Percentiles rank a stretch among this genome's conserved stretches.
Evolutionary conservation across 768 basidiomycete species (phyloP).

Genomic region (Porpolomopsis calyptriformis): DNA sequence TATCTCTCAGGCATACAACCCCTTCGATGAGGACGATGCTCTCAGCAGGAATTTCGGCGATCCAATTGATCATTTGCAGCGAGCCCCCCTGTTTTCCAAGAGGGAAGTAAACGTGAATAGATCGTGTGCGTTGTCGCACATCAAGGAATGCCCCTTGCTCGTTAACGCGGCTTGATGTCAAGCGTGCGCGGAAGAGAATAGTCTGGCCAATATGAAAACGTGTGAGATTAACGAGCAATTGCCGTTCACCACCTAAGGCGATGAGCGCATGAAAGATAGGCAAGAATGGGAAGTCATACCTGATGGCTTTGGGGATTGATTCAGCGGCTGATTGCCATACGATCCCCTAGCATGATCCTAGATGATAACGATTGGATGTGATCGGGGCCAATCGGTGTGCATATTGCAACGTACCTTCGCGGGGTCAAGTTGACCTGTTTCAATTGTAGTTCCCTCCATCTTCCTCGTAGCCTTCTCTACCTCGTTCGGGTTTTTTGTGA

Average conservation of each 20-base stretch:
- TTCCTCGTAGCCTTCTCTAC: conserved; percentile 85
- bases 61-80: conserved; percentile 97
- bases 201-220: conserved; percentile 53
- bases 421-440: conserved; percentile 60
- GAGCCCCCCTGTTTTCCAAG: conserved; percentile 69
- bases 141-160: conserved; percentile 91
- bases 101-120: conserved; percentile 77
- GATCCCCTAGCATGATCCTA: conserved; percentile 70
- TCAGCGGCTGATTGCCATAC: conserved; percentile 82
- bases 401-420: conserved; percentile 39
- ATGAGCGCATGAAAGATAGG: neutral
- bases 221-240: conserved; percentile 48
- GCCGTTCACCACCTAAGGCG: neutral
- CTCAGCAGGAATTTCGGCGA: conserved; percentile 65
- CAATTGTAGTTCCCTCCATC: conserved; percentile 71
- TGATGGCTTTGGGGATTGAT: conserved; percentile 80
- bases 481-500: conserved; percentile 88
- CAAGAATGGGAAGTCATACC: conserved; percentile 43
- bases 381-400: no score
- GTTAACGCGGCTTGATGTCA: conserved; percentile 86
- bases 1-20: conserved; percentile 62
- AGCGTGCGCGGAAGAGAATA: conserved; percentile 78
- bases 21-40: conserved; percentile 90
- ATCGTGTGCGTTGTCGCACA: conserved; percentile 76
- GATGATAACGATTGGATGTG: conserved; percentile 5